Evolutionary conservation across 352 stramenopile genomes (phyloP).

Genomic region (Globisporangium ultimum): DNA sequence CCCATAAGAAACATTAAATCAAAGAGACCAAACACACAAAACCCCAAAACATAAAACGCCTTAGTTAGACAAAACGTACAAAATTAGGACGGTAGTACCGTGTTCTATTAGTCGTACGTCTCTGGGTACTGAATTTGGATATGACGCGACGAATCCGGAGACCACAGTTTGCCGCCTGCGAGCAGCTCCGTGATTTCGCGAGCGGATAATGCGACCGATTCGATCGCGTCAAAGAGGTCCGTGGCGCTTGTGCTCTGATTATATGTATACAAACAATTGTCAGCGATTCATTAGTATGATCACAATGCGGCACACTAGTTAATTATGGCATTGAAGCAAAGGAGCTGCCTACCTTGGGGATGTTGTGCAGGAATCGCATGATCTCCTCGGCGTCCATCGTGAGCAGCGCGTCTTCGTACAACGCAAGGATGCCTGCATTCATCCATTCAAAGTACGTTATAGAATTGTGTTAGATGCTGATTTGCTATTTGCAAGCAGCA

Average conservation of each 20-base stretch:
- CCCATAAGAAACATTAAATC: neutral
- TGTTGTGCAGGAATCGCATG: slow-evolving; percentile 79
- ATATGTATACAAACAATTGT: neutral
- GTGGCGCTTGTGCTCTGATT: slow-evolving; percentile 50
- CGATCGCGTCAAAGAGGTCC: slow-evolving; percentile 66
- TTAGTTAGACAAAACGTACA: slow-evolving; percentile 8
- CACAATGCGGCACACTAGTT: neutral
- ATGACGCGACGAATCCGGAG: slow-evolving; percentile 54
- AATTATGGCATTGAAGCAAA: too few relatives aligned
- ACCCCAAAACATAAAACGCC: slow-evolving; percentile 8
- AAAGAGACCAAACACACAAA: neutral
- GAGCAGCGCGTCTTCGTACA: slow-evolving; percentile 72
- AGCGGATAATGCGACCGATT: slow-evolving; percentile 62
- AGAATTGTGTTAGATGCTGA: neutral
- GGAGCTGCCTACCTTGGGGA: slow-evolving; percentile 38
- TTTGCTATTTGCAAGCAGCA: neutral
- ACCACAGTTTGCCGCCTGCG: slow-evolving; percentile 69
- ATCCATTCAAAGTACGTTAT: neutral
- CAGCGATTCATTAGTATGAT: neutral
- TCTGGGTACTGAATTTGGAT: slow-evolving; percentile 75
- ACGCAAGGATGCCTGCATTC: slow-evolving; percentile 49
- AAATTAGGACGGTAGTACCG: neutral
- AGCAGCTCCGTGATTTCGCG: slow-evolving; percentile 68
- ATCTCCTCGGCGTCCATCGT: slow-evolving; percentile 72
- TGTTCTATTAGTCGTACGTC: slow-evolving; percentile 53